These are phyloP conservation scores for Bolboschoenus planiculmis DNA, from an alignment of 176 grass and related monocot genomes.

Conservation along the genomic window DNA sequence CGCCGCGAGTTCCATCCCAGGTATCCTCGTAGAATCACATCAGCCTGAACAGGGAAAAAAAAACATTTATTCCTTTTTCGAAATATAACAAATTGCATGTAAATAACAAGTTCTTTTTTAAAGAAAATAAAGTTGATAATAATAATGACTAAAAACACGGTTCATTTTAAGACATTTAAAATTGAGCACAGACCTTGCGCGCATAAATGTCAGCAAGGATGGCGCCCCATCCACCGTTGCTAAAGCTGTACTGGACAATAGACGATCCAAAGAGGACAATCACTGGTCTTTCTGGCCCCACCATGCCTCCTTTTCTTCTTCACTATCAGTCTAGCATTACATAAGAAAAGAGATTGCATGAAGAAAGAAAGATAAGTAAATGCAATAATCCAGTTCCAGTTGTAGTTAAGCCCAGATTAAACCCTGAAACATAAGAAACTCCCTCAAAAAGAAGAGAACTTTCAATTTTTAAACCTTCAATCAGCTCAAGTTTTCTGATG, in stretches of 20 bases:
- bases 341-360: not conserved
- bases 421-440: not conserved
- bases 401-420: not conserved
- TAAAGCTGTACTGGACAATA: constrained; percentile 21
- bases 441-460: not conserved
- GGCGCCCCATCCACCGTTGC: constrained; percentile 21
- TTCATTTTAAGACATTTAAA: not conserved
- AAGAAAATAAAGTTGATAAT: not conserved
- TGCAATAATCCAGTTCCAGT: not conserved
- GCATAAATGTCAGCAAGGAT: constrained; percentile 24
- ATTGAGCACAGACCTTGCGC: not conserved
- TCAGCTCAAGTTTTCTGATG: not conserved
- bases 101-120: not conserved
- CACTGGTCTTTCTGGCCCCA: constrained; percentile 12
- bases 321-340: not conserved
- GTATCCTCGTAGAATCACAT: constrained; percentile 80
- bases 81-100: not conserved
- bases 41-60: constrained; percentile 38
- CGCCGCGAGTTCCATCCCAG: constrained; percentile 81
- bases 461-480: not conserved
- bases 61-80: not conserved
- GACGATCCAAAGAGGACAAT: constrained; percentile 16
- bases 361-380: not conserved
- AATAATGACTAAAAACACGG: not conserved
- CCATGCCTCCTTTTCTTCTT: constrained; percentile 7